Percentiles rank a stretch among this genome's conserved stretches.
Conservation (phyloP, 805 yeast genomes). For the Cyberlindnera veronae region DNA sequence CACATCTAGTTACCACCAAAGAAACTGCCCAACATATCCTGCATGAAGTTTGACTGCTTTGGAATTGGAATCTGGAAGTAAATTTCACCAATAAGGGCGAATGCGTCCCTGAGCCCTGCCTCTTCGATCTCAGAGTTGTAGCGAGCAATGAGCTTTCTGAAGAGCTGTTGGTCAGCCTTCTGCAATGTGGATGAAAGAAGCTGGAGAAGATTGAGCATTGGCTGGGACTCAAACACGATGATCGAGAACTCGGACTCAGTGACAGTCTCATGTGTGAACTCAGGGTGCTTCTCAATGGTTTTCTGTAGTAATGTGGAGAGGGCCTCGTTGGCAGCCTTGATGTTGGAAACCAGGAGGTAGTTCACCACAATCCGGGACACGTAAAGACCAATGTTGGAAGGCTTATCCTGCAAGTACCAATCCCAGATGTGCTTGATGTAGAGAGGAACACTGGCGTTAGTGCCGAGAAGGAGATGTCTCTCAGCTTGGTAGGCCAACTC, state of each 20-base stretch:
- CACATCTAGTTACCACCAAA: conserved; percentile 28
- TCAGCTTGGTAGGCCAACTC: conserved; percentile 65
- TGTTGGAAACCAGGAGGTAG: conserved; percentile 64
- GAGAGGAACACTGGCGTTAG: conserved; percentile 40
- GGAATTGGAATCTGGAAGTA: conserved; percentile 58
- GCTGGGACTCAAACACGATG: conserved; percentile 37
- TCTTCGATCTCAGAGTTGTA: conserved; percentile 39
- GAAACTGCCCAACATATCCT: conserved; percentile 71
- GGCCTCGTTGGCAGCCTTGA: conserved; percentile 52
- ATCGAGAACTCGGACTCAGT: conserved; percentile 33
- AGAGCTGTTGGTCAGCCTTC: conserved; percentile 50
- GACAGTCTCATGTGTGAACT: conserved; percentile 23
- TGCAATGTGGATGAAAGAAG: conserved; percentile 58
- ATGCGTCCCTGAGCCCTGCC: conserved; percentile 39
- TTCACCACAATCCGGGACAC: conserved; percentile 66
- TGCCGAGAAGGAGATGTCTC: conserved; percentile 66
- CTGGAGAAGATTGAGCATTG: conserved; percentile 65
- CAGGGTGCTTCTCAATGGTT: conserved; percentile 15
- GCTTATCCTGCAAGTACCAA: conserved; percentile 39
- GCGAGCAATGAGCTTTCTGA: conserved; percentile 46
- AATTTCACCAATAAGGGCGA: conserved; percentile 55
- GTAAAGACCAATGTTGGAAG: conserved; percentile 31
- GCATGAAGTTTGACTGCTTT: conserved; percentile 54
- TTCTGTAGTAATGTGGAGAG: conserved; percentile 30
- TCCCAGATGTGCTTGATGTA: conserved; percentile 42